Percentiles rank a stretch among this genome's conserved stretches.
Evolutionary conservation across 2,329 filamentous ascomycete species (phyloP).

Genomic region (Phialocephala sp.): DNA sequence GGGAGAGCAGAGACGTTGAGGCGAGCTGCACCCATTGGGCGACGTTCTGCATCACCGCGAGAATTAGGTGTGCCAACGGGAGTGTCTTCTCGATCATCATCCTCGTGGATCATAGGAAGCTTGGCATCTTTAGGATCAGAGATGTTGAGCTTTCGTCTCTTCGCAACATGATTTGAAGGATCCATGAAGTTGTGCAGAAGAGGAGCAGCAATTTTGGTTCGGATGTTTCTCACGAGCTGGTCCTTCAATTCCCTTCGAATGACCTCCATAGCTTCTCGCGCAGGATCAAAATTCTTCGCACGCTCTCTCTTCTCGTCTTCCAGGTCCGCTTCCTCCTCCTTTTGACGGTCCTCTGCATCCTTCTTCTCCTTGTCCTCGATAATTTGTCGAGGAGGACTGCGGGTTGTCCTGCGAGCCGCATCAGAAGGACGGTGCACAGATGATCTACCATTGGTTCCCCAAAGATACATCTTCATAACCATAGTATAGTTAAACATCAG

Average conservation of each 20-base stretch:
- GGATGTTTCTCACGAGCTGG: constrained; percentile 87
- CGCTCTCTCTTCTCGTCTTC: constrained; percentile 90
- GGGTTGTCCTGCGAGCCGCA: constrained; percentile 43
- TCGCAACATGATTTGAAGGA: constrained; percentile 79
- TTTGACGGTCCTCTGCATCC: constrained; percentile 68
- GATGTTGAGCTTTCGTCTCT: constrained; percentile 79
- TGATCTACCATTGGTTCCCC: constrained; percentile 36
- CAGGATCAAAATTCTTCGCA: constrained; percentile 89
- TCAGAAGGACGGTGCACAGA: constrained; percentile 25
- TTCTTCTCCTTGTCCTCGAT: constrained; percentile 62
- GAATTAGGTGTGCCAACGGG: constrained; percentile 71
- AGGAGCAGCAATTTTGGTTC: constrained; percentile 83
- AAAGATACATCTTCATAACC: constrained; percentile 79
- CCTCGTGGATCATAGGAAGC: constrained; percentile 60
- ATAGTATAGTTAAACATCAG: constrained; percentile 92
- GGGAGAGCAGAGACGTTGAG: constrained; percentile 70
- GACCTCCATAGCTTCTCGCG: constrained; percentile 78
- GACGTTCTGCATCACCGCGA: constrained; percentile 64
- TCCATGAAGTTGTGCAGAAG: constrained; percentile 82
- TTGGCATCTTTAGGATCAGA: constrained; percentile 68
- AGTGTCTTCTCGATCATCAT: constrained; percentile 63
- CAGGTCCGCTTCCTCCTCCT: constrained; percentile 79
- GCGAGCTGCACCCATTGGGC: constrained; percentile 52
- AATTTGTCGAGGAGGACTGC: constrained; percentile 48
- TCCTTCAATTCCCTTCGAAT: constrained; percentile 82